Evolutionary conservation across 176 grass and related monocot species (phyloP), one percentile per base, ranked within the genome.

Genomic region (Hyparrhenia diplandra): DNA sequence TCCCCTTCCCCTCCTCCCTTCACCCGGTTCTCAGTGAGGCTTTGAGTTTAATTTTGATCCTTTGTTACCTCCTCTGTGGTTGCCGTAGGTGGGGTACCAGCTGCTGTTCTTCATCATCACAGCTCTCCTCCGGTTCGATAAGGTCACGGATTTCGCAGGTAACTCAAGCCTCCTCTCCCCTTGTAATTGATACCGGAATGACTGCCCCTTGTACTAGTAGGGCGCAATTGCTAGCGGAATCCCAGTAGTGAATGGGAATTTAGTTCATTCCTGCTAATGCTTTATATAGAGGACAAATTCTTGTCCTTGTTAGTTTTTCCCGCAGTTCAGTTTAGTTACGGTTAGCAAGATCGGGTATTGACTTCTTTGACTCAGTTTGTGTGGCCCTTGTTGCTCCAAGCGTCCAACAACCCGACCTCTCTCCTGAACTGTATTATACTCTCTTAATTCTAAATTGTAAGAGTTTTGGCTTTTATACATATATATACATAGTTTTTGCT

Each of bases 131-230:
- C 89, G 75, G 59, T 86, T 98, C 69, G 95, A 98, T 64, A 98
- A 95, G 54, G 90, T 98, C 84, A 98, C 95, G 8, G 95, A 98
- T 89, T 98, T 98, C 78, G 95, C 95, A 3, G 95, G 95, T 98
- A 24, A 46, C 46, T 64, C 54, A 13, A 57, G 29, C 17, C 42
- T 20, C n/a, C 28, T n/a, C 8, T 43, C 28, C 60, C 47, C 32
- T 24, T 54, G 51, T 13, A 14, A 75, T 61, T 30, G 4, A 18
- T 63, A n/a, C 25, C n/a, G 24, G 64, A 42, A 51, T 29, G 54
- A 11, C 4, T 30, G 23, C 24, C 16, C 28, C 46, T 45, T 27
- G 4, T 64, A 51, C 41, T 42, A 30, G 36, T 13, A 61, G 36
- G 40, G 61, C 16, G 23, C n/a, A n/a, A n/a, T n/a, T n/a, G n/a